These are phyloP conservation scores for Tetracentron sinense DNA, from an alignment of 164 flowering plant species.

Conservation along the genomic window DNA sequence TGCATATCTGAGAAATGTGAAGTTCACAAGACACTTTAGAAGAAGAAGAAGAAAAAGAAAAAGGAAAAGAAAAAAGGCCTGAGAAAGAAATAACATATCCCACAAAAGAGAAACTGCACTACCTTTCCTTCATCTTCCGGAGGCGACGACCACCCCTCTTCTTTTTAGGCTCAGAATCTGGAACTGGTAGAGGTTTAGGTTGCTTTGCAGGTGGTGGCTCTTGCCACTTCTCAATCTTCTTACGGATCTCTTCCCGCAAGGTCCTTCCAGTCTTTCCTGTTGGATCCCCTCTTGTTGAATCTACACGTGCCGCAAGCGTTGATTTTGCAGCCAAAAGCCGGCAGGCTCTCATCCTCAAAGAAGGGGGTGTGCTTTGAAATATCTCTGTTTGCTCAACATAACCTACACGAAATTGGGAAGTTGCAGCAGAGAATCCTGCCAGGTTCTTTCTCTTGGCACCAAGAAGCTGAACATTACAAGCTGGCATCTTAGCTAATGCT, in stretches of 20 bases:
- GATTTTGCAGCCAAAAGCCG: conserved; percentile 82
- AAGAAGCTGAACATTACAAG: conserved; percentile 96
- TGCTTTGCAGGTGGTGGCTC: conserved; percentile 98
- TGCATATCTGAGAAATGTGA: conserved; percentile 58
- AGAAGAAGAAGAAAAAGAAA: no score
- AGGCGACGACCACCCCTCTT: conserved; percentile 94
- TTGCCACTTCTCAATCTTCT: conserved; percentile 97
- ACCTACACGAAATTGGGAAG: conserved; percentile 86
- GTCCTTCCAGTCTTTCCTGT: conserved; percentile 71
- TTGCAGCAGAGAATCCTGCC: conserved; percentile 92
- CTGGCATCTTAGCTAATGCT: conserved; percentile 91
- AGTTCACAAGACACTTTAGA: no score
- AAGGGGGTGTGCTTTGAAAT: conserved; percentile 82
- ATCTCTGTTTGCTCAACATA: conserved; percentile 86
- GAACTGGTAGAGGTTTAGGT: conserved; percentile 96
- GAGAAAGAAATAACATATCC: background rate
- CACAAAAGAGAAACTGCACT: conserved; percentile 3
- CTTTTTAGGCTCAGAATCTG: conserved; percentile 97
- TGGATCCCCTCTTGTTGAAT: conserved; percentile 82
- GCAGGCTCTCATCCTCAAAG: conserved; percentile 83
- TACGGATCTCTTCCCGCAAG: conserved; percentile 68
- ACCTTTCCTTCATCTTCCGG: conserved; percentile 96
- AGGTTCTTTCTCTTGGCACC: conserved; percentile 85
- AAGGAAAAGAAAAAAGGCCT: background rate
- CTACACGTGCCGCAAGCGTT: conserved; percentile 89